Evolutionary conservation across 352 stramenopile species (phyloP).

Genomic region (Achlya hypogyna): DNA sequence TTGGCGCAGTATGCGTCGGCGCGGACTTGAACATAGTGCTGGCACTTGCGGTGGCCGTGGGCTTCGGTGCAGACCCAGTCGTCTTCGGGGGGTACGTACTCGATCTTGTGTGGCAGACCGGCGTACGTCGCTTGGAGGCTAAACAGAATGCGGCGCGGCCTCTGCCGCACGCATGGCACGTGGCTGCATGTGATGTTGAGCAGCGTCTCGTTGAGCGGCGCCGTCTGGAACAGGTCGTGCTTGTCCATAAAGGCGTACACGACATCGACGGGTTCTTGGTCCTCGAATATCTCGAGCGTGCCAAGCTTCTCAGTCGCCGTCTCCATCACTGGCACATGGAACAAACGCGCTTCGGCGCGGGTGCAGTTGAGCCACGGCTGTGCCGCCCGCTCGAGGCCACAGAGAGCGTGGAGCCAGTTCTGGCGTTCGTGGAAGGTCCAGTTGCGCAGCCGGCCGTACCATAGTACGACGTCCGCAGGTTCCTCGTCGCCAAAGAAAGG

Average conservation of each 20-base stretch:
- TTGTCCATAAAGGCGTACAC: slow-evolving; percentile 84
- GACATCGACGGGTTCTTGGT: slow-evolving; percentile 66
- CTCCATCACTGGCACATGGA: slow-evolving; percentile 70
- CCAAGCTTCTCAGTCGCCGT: slow-evolving; percentile 55
- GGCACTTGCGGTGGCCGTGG: slow-evolving; percentile 41
- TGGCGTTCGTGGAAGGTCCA: slow-evolving; percentile 56
- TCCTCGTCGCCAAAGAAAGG: slow-evolving; percentile 67
- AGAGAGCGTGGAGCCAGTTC: slow-evolving; percentile 55
- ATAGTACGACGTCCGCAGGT: slow-evolving; percentile 64
- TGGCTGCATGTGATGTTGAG: slow-evolving; percentile 61
- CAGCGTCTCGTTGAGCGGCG: slow-evolving; percentile 63
- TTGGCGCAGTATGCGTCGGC: slow-evolving; percentile 51
- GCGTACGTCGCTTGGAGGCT: slow-evolving; percentile 69
- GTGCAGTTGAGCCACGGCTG: slow-evolving; percentile 68
- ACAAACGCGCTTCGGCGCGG: slow-evolving; percentile 59
- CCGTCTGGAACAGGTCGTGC: slow-evolving; percentile 76
- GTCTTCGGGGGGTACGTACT: slow-evolving; percentile 69
- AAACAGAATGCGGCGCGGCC: slow-evolving; percentile 62
- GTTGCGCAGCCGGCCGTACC: slow-evolving; percentile 62
- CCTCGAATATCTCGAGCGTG: slow-evolving; percentile 62
- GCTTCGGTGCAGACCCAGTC: slow-evolving; percentile 62
- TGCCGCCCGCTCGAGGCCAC: slow-evolving; percentile 25
- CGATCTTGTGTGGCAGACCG: slow-evolving; percentile 51
- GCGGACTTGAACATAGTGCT: slow-evolving; percentile 67
- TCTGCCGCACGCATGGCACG: slow-evolving; percentile 40